A percentile compares a stretch with the other conserved stretches of the same genome.
phyloP scores from a whole-genome alignment of 768 basidiomycete genomes.

The Neoboletus brunneissimus region DNA sequence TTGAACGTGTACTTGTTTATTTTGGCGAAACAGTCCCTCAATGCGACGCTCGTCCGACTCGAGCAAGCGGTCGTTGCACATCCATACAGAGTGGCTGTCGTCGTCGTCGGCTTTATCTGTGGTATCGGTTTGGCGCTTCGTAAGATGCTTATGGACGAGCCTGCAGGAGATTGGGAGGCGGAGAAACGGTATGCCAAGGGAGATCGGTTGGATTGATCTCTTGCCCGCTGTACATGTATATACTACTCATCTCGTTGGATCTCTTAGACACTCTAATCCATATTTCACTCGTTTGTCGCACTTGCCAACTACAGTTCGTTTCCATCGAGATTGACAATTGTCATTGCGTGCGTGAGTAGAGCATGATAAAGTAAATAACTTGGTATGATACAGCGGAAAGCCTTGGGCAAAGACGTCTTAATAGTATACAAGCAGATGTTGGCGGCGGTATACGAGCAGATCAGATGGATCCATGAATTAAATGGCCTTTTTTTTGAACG shows the following conservation, averaged over 20 bases:
- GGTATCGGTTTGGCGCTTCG: constrained; percentile 12
- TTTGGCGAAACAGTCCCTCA: constrained; percentile 18
- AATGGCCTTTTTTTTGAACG: not conserved
- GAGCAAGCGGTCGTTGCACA: constrained; percentile 15
- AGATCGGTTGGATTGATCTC: constrained; percentile 22
- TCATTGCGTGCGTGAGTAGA: not conserved
- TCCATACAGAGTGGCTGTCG: constrained; percentile 16
- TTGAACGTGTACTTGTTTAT: too few relatives aligned
- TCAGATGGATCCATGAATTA: not conserved
- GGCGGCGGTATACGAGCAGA: not conserved
- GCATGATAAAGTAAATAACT: not conserved
- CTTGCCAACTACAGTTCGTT: too few relatives aligned
- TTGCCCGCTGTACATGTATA: not conserved
- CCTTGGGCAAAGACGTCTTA: too few relatives aligned
- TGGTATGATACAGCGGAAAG: constrained; percentile 14
- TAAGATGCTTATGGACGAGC: constrained; percentile 15
- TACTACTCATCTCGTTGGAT: not conserved
- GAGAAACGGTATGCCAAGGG: constrained; percentile 21
- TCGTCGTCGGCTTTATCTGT: constrained; percentile 9
- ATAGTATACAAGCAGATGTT: too few relatives aligned
- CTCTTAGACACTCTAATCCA: too few relatives aligned
- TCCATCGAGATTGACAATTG: too few relatives aligned
- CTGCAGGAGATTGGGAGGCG: constrained; percentile 1
- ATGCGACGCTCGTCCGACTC: constrained; percentile 5
- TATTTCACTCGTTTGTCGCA: too few relatives aligned